Evolutionary conservation across 129 eudicot genomes (phyloP).

Genomic region (Tagetes patula): DNA sequence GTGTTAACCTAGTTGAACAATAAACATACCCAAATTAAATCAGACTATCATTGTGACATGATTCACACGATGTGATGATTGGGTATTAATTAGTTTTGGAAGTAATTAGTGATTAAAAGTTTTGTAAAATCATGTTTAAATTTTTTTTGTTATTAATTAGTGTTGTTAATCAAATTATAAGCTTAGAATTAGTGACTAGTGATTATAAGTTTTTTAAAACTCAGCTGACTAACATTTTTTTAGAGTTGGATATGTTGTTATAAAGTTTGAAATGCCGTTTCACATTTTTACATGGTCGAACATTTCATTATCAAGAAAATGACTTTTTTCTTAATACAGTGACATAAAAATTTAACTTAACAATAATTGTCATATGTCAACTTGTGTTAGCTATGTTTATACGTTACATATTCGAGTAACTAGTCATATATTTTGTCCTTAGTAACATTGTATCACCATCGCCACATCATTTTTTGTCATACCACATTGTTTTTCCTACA

Average conservation of each 20-base stretch:
- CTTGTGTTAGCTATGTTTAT: slow-evolving; percentile 5
- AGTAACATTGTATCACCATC: background rate
- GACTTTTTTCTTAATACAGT: background rate
- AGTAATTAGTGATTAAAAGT: no score
- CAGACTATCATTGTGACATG: no score
- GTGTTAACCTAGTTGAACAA: no score
- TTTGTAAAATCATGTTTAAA: no score
- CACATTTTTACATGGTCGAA: background rate
- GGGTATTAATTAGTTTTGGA: no score
- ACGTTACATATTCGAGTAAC: background rate
- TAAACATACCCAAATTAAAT: no score
- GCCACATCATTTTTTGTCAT: slow-evolving; percentile 4
- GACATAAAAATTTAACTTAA: background rate
- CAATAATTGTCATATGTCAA: background rate
- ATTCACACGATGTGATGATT: no score
- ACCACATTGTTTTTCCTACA: background rate
- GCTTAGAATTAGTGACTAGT: no score
- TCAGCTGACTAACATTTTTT: background rate
- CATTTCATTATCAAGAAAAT: background rate
- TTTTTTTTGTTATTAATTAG: no score
- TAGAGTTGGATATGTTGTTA: background rate
- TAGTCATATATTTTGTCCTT: background rate
- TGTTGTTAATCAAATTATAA: no score
- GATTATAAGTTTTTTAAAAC: no score
- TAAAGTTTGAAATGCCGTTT: background rate